Base-by-base conservation (phyloP, 78 protist species). In the Dictyostelium capitatum region DNA sequence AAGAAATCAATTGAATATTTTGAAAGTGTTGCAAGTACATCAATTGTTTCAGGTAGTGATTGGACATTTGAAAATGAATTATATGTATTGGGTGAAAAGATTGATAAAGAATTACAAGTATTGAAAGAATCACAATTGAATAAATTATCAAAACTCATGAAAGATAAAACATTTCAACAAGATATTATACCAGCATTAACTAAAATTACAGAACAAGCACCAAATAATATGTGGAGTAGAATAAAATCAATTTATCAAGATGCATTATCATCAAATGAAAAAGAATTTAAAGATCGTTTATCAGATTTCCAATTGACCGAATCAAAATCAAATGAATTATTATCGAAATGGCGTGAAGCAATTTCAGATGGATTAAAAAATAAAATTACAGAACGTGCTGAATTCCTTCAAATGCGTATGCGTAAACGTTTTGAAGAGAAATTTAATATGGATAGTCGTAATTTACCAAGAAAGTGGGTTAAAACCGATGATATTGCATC, bases 391-490 rank as follows among this genome's bases (percentile, higher is more conserved):
- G 87, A 78, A 4, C 46, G 80, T 43, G n/a, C 80, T n/a, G 81
- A 81, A 32, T 82, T 92, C 67, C 64, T 92, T 1, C 83, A 73
- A 53, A 41, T 82, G 72, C 62, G 65, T 30, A 59, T 92, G 91
- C 62, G 85, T 57, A 72, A 82, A 46, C 53, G 91, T 37, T 94
- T 94, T 48, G 96, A 87, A 53, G 82, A 73, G 57, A 15, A 32
- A 47, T 94, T 94, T 59, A 87, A 67, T 30, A 64, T 85, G 72
- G 94, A 87, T n/a, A 25, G 48, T 43, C 77, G 75, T 37, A 54
- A 74, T 19, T 20, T 94, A 15, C 96, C 96, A 59, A 79, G 94
- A 79, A 79, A 79, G 25, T 94, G 96, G 96, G 28, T 23, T 10
- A 81, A 83, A 23, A 28, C 23, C 14, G 94, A 85, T 25, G 96